Base-by-base conservation (phyloP, 148 eudicot species). In the Camellia japonica region DNA sequence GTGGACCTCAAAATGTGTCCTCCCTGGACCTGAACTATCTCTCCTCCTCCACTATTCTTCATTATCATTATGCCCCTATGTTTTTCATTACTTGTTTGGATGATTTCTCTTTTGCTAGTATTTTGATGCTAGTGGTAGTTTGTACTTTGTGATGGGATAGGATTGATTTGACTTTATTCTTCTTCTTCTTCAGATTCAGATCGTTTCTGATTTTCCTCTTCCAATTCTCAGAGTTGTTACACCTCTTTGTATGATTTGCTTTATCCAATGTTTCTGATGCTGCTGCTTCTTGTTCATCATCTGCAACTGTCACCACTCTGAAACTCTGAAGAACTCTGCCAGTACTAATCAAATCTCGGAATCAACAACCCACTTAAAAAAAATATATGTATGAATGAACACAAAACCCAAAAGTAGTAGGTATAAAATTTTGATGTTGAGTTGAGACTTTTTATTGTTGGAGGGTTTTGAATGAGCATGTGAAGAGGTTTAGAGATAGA, bases 1-100 rank as follows among this genome's bases (percentile, higher is more conserved):
- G 79, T 85, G 59, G 90, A 67, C 68, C 90, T 84, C 63, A 87
- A 55, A 76, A 85, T 83, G 73, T 87, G 90, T 7, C 90, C 90
- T 15, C 90, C 88, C 75, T 87, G 83, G 2, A 87, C 90, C 43
- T 85, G 81, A 0, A 87, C 84, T 49, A 83, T 87, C 69, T 87
- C 83, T 47, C 71, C 85, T 23, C 73, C 70, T 20, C 74, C 86
- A 0, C 51, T 51, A 55, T 76, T 56, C 79, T 78, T 84, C 75
- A 77, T 66, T 18, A 71, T 64, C 75, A 75, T 56, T 63, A 46
- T 52, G 46, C 41, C 52, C 3, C 51, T 11, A 9, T 6, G 23
- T 72, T n/a, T 52, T 11, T 0, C 13, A 6, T 30, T 30, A 30
- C 38, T 30, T 30, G 38, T 30, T 30, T 43, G 23, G 20, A 8